Base-by-base conservation (phyloP, 2,329 filamentous ascomycete genomes). In the Emydomyces testavorans region DNA sequence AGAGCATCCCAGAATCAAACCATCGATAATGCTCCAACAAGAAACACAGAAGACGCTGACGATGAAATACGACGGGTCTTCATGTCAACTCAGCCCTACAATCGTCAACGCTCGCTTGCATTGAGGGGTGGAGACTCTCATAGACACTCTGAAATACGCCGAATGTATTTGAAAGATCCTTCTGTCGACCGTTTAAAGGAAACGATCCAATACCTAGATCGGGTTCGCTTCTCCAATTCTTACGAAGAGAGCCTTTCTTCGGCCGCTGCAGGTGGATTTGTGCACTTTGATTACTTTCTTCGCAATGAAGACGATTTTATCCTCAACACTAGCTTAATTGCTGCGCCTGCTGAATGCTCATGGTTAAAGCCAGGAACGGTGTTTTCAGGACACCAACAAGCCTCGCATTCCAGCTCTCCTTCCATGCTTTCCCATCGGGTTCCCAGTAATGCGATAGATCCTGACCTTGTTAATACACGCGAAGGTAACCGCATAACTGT, bases 371-470 rank as follows among this genome's bases (percentile, higher is more conserved):
- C 77, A 4, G 79, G 80, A 16, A 72, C 75, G 45, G 68, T 78
- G 0, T 79, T 82, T 53, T 72, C 72, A 10, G 80, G 80, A 2
- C 76, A 71, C 21, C 80, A 83, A 58, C 74, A 78, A 56, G 78
- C 78, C 13, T 67, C 66, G 7, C 64, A 63, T 46, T 60, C 54
- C 37, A 51, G 56, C 18, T 57, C 53, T 21, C 53, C 60, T 35
- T 40, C 42, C 37, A 58, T 61, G 40, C 54, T 63, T 11, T 54
- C 58, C 11, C 63, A 62, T 50, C 62, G 61, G 11, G 51, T 56
- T 15, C 51, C 58, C 6, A 60, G 53, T n/a, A 53, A 57, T 6
- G 42, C 58, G 2, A 56, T 53, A 28, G 62, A 67, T 5, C 62
- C 65, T 1, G 53, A 63, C 28, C 59, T 65, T 48, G 59, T 63